These are phyloP conservation scores for Penicillium canariense DNA, from an alignment of 495 filamentous ascomycete species.

Conservation along the genomic window DNA sequence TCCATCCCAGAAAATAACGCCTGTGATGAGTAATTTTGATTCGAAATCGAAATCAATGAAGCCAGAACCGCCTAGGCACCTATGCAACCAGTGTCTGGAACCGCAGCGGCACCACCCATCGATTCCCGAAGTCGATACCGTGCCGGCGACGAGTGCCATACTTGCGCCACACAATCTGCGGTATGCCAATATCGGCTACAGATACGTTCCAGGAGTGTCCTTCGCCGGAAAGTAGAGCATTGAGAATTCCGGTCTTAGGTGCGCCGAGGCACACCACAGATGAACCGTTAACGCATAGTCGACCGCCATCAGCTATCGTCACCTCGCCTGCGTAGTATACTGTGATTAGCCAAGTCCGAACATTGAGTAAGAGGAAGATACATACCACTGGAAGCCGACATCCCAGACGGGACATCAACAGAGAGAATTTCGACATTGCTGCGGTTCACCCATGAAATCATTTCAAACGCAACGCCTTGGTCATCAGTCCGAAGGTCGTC, in stretches of 20 bases:
- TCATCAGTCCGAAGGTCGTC: slow-evolving; percentile 80
- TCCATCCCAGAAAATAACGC: slow-evolving; percentile 5
- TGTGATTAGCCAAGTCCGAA: slow-evolving; percentile 11
- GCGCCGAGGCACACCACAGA: slow-evolving; percentile 80
- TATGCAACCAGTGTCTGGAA: slow-evolving; percentile 30
- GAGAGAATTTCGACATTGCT: slow-evolving; percentile 74
- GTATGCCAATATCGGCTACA: slow-evolving; percentile 84
- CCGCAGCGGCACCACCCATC: slow-evolving; percentile 67
- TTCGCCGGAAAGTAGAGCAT: slow-evolving; percentile 62
- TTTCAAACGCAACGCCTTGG: slow-evolving; percentile 74
- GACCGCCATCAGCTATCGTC: slow-evolving; percentile 61
- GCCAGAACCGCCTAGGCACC: background rate
- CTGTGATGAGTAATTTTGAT: slow-evolving; percentile 1
- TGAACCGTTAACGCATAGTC: slow-evolving; percentile 69
- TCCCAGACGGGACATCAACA: slow-evolving; percentile 82
- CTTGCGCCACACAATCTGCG: slow-evolving; percentile 78
- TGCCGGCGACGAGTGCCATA: slow-evolving; percentile 74
- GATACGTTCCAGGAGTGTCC: slow-evolving; percentile 63
- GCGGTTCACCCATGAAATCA: slow-evolving; percentile 85
- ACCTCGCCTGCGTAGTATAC: slow-evolving; percentile 45
- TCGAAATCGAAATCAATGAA: slow-evolving; percentile 3
- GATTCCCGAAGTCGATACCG: slow-evolving; percentile 79
- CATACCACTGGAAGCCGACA: slow-evolving; percentile 74
- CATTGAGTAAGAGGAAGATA: slow-evolving; percentile 25
- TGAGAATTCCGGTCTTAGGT: slow-evolving; percentile 78